Percentiles rank a stretch among this genome's conserved stretches.
phyloP scores from a whole-genome alignment of 2,329 filamentous ascomycete genomes.

The Trichoderma koningii region DNA sequence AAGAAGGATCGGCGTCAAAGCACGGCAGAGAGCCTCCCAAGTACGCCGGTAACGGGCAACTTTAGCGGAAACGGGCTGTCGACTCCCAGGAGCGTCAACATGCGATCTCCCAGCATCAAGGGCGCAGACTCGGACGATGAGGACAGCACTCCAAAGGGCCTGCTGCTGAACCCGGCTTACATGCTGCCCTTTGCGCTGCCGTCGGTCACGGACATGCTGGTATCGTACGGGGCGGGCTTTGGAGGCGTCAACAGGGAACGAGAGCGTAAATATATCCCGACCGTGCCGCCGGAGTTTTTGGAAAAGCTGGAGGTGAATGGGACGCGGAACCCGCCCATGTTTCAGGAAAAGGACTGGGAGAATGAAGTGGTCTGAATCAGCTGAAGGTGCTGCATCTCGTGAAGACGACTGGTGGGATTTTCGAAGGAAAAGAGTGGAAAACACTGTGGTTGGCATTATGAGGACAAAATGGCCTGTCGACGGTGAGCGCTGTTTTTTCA shows the following conservation, averaged over 20 bases:
- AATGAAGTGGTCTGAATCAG: conserved; percentile 58
- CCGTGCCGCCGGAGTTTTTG: conserved; percentile 89
- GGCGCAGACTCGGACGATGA: conserved; percentile 48
- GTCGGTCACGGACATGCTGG: conserved; percentile 94
- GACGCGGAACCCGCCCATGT: conserved; percentile 57
- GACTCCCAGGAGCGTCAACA: conserved; percentile 46
- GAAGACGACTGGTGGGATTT: no score
- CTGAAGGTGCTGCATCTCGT: not conserved
- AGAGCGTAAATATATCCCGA: conserved; percentile 93
- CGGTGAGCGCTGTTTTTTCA: not conserved
- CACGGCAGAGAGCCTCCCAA: conserved; percentile 48
- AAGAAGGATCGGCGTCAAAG: conserved; percentile 58
- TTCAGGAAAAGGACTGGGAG: conserved; percentile 66
- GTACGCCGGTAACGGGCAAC: conserved; percentile 47
- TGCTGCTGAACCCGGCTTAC: conserved; percentile 84
- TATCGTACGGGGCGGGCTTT: conserved; percentile 92
- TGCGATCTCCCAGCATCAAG: conserved; percentile 43
- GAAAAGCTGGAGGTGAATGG: conserved; percentile 73
- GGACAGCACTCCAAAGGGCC: conserved; percentile 69
- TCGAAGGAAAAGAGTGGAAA: not conserved
- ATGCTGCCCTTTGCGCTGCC: conserved; percentile 96
- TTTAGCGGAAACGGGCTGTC: conserved; percentile 49
- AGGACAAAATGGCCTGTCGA: not conserved
- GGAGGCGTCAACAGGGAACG: conserved; percentile 89
- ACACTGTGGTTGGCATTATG: conserved; percentile 6